These are phyloP conservation scores for Acanthamoeba divionensis DNA, from an alignment of 208 protist species.

Conservation along the genomic window DNA sequence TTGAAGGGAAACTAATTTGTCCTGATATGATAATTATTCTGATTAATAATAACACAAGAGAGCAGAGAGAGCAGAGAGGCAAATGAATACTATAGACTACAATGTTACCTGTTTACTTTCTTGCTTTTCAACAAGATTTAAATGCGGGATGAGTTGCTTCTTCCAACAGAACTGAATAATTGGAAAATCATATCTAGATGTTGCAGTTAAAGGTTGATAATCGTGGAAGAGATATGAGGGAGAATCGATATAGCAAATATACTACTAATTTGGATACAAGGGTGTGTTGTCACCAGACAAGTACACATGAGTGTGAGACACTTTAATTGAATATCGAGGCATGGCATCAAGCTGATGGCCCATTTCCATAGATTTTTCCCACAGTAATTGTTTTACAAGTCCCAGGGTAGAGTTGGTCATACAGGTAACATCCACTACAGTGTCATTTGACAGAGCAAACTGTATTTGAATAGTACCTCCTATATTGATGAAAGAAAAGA, in stretches of 20 bases:
- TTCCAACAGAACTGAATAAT: slow-evolving; percentile 46
- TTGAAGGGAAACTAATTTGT: slow-evolving; percentile 31
- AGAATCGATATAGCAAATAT: background rate
- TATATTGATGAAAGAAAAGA: too few species aligned
- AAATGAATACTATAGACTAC: background rate
- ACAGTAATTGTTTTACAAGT: too few species aligned
- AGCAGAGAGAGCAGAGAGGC: background rate
- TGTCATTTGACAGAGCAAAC: too few species aligned
- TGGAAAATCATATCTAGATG: background rate
- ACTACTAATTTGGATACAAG: background rate
- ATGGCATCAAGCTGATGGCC: background rate
- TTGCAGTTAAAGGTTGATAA: background rate
- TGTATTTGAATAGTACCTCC: too few species aligned
- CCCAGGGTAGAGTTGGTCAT: too few species aligned
- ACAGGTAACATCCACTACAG: too few species aligned
- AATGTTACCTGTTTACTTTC: slow-evolving; percentile 3
- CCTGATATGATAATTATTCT: background rate
- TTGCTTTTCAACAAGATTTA: slow-evolving; percentile 9
- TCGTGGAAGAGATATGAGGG: background rate
- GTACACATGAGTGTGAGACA: slow-evolving; percentile 36
- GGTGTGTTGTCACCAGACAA: slow-evolving; percentile 3
- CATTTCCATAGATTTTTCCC: too few species aligned
- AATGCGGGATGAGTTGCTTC: background rate
- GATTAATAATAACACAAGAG: background rate
- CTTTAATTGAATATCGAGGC: slow-evolving; percentile 15